A percentile compares a stretch with the other conserved stretches of the same genome.
Conservation (phyloP, 441 rosid genomes). For the Eugenia klotzschiana region DNA sequence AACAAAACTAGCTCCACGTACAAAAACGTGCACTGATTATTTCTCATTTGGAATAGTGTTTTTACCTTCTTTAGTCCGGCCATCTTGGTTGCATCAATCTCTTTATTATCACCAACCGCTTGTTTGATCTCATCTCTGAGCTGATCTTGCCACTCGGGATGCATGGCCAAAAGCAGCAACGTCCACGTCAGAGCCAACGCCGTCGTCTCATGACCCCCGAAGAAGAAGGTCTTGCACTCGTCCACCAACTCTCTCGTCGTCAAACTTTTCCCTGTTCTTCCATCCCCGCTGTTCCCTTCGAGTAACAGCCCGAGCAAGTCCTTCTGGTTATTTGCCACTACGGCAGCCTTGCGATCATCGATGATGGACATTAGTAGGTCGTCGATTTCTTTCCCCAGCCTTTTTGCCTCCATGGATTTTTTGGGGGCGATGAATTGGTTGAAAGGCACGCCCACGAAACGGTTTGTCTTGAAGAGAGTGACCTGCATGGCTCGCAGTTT, state of each 20-base stretch:
- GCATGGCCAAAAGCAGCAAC: constrained; percentile 54
- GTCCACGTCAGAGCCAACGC: constrained; percentile 85
- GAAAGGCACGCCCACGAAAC: constrained; percentile 78
- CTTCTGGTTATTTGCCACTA: neutral
- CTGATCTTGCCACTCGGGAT: constrained; percentile 68
- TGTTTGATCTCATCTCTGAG: constrained; percentile 64
- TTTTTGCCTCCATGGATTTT: constrained; percentile 38
- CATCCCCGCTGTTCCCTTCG: constrained; percentile 18
- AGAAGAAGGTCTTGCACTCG: constrained; percentile 90
- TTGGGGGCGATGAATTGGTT: constrained; percentile 37
- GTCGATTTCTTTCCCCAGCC: constrained; percentile 65
- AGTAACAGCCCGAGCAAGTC: constrained; percentile 64
- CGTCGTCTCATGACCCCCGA: constrained; percentile 86
- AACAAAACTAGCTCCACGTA: neutral
- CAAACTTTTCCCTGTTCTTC: constrained; percentile 26
- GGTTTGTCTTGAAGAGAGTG: constrained; percentile 56
- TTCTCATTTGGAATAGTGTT: neutral
- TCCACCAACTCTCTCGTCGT: constrained; percentile 58
- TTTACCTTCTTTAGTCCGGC: constrained; percentile 77
- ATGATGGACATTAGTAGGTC: constrained; percentile 45
- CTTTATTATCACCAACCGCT: constrained; percentile 35
- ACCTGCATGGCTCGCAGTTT: constrained; percentile 62
- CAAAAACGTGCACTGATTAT: neutral
- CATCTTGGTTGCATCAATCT: constrained; percentile 43
- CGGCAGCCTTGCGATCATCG: constrained; percentile 20